Base-by-base conservation (phyloP, 441 rosid species). In the Erodium chrysanthum region DNA sequence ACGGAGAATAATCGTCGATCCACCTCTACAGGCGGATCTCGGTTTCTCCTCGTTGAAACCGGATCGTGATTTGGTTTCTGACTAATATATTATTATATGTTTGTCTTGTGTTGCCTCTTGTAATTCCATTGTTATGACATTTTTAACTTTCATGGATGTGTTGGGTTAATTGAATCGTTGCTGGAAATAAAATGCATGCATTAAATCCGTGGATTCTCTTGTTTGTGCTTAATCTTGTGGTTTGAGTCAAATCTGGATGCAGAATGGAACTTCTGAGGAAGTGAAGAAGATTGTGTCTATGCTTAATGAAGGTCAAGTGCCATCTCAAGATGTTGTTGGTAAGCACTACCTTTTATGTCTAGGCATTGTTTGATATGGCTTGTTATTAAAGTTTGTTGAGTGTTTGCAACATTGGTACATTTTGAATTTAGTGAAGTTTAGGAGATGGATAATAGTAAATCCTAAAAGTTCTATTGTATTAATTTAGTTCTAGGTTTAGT, bases 261-360 rank as follows among this genome's bases (percentile, higher is more conserved):
- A 87, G 92, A 87, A 87, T 65, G 93, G 93, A 68, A 85, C 86
- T 62, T 70, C 71, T 14, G 88, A 85, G 67, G 87, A 85, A 70
- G 90, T 87, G 80, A 87, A 84, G 83, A 87, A 85, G 84, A 84
- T 87, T 18, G 90, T 83, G 10, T 77, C 69, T 68, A 76, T 74
- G n/a, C 85, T 87, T 61, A 87, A 87, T 62, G 86, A 75, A 52
- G 85, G 81, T 35, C 71, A 81, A 68, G 88, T 87, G 67, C 93
- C 90, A 5, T 75, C 90, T 0, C 73, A 64, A 50, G 93, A 87
- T 66, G 86, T 81, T 31, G 90, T 87, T 22, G 92, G 88, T 85
- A 61, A 68, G 84, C 75, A 35, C 5, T 8, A 35, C 9, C 40
- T 35, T 7, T 35, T 35, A 35, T 35, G 40, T 35, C 40, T 35